Conservation (phyloP, 2,329 filamentous ascomycete species). For the Pestalotiopsis sp. region DNA sequence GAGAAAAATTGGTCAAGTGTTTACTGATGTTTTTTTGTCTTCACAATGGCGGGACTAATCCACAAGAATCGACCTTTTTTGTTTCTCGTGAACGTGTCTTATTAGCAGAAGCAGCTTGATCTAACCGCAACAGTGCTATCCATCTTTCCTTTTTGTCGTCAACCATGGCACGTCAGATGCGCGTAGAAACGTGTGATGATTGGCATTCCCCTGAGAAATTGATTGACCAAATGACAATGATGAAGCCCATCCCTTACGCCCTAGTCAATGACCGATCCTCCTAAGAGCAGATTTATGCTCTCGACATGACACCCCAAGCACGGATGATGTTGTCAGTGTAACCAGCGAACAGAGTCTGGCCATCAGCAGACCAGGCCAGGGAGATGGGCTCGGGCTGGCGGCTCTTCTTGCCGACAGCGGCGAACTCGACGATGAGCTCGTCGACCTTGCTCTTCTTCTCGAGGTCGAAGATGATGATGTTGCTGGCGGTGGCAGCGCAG, state of each 20-base stretch:
- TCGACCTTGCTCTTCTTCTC: slow-evolving; percentile 99
- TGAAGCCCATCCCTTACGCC: slow-evolving; percentile 19
- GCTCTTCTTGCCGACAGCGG: slow-evolving; percentile 97
- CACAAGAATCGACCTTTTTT: neutral
- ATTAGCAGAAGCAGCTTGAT: slow-evolving; percentile 12
- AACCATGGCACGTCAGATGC: slow-evolving; percentile 13
- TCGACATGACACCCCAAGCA: slow-evolving; percentile 96
- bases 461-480: slow-evolving; percentile 99
- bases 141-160: slow-evolving; percentile 13
- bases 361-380: slow-evolving; percentile 96
- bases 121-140: slow-evolving; percentile 11
- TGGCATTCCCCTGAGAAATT: slow-evolving; percentile 15
- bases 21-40: slow-evolving; percentile 14
- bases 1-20: neutral
- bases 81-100: slow-evolving; percentile 7
- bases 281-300: slow-evolving; percentile 60
- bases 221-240: slow-evolving; percentile 17
- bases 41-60: slow-evolving; percentile 14
- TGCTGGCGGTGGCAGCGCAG: slow-evolving; percentile 94
- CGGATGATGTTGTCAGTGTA: slow-evolving; percentile 99
- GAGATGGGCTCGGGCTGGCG: slow-evolving; percentile 97
- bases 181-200: slow-evolving; percentile 11
- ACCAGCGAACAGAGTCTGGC: slow-evolving; percentile 98
- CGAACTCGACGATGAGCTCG: slow-evolving; percentile 98
- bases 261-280: slow-evolving; percentile 16